Conservation (phyloP, 2,329 filamentous ascomycete species). For the Paraphaeosphaeria minitans region DNA sequence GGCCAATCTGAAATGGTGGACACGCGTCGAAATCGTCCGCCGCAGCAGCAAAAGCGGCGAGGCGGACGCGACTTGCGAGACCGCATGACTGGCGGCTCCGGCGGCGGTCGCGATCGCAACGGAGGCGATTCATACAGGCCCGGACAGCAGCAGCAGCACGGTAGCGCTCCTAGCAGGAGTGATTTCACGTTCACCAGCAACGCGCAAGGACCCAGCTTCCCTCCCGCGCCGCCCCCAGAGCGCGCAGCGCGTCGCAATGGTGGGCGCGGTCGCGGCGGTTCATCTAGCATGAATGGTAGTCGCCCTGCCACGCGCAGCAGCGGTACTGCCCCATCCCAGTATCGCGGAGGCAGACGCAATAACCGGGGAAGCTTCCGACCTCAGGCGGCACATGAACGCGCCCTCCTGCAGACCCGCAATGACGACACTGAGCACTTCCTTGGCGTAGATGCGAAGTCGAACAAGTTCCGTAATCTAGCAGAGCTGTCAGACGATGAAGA, state of each 20-base stretch:
- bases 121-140: constrained; percentile 33
- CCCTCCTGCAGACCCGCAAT: constrained; percentile 50
- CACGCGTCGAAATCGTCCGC: background rate
- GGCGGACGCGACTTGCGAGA: background rate
- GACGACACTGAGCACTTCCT: constrained; percentile 52
- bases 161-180: constrained; percentile 20
- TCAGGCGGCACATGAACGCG: constrained; percentile 50
- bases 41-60: background rate
- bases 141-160: constrained; percentile 15
- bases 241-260: constrained; percentile 25
- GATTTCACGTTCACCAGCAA: constrained; percentile 45
- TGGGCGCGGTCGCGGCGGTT: constrained; percentile 16
- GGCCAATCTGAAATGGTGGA: background rate
- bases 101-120: constrained; percentile 26
- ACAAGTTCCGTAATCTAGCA: constrained; percentile 48
- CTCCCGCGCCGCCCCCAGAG: constrained; percentile 29
- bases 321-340: constrained; percentile 8
- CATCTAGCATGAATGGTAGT: constrained; percentile 13
- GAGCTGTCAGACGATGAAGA: constrained; percentile 49
- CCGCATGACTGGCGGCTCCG: constrained; percentile 6
- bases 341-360: constrained; percentile 25
- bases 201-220: constrained; percentile 37
- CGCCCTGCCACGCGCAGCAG: constrained; percentile 20
- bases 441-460: constrained; percentile 49
- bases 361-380: constrained; percentile 28